Base-by-base conservation (phyloP, 2,329 filamentous ascomycete genomes). In the Cercospora sp. region DNA sequence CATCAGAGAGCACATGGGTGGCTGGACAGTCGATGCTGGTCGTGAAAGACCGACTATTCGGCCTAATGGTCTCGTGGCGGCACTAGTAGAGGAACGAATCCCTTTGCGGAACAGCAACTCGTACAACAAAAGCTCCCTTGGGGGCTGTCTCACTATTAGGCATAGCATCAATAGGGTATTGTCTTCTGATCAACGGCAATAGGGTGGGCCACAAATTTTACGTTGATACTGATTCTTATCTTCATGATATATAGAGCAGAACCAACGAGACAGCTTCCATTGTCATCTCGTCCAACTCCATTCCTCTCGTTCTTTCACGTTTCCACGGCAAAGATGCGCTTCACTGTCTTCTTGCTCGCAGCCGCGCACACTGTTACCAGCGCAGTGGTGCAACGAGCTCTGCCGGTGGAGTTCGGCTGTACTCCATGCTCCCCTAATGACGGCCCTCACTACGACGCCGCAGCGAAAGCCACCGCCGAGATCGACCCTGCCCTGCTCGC, bases 301-400 rank as follows among this genome's bases (percentile, higher is more conserved):
- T 18, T 6, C 1, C 39, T 18, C 39, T 45, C 16, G 4, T 45
- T 45, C 0, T 18, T 18, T 9, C 39, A 18, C 16, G n/a, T 18
- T 45, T 18, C 16, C 3, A 3, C 51, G 3, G 16, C 2, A 7
- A 20, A 28, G 12, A 55, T 28, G 51, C 51, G 26, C 28, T n/a
- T 55, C 6, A 10, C 51, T 13, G 5, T 55, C 3, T 3, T 55
- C 10, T 3, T 55, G 6, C 51, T 55, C 26, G 51, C 20, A 16
- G 20, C 26, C 16, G 51, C 8, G 64, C 53, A 28, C 64, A 72
- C 16, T 65, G 45, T 23, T 16, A 26, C 26, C 23, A 55, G 51
- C 23, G 20, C 51, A 6, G 51, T 55, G 6, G 20, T 55, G 10
- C 51, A 55, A 45, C 33, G 58, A 5, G 58, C 30, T 13, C 58